Conservation (phyloP, 768 basidiomycete species). For the Macrolepiota fuliginosa region DNA sequence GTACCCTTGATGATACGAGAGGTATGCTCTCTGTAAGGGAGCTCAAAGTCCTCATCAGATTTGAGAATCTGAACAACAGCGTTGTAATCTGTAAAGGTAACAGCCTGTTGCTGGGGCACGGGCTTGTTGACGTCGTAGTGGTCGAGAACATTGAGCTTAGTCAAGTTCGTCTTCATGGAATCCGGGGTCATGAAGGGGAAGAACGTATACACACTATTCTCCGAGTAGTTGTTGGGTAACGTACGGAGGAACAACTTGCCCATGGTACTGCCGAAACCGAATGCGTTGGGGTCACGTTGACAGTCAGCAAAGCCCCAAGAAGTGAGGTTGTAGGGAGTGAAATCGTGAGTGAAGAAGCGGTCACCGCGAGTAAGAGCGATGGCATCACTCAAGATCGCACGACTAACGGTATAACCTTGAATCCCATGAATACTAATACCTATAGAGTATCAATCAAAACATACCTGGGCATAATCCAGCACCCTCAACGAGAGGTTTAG, state of each 20-base stretch:
- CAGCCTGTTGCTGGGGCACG: slow-evolving; percentile 19
- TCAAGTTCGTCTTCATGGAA: slow-evolving; percentile 59
- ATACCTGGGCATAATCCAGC: slow-evolving; percentile 83
- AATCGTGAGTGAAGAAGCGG: slow-evolving; percentile 78
- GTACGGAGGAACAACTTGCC: slow-evolving; percentile 73
- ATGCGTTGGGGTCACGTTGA: slow-evolving; percentile 67
- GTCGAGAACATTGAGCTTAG: slow-evolving; percentile 48
- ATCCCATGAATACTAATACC: neutral
- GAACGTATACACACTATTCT: slow-evolving; percentile 76
- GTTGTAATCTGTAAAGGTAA: slow-evolving; percentile 43
- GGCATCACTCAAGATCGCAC: slow-evolving; percentile 84
- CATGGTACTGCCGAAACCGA: slow-evolving; percentile 75
- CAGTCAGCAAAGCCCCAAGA: slow-evolving; percentile 85
- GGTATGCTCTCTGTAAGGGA: slow-evolving; percentile 49
- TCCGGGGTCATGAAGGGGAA: slow-evolving; percentile 86
- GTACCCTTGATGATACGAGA: slow-evolving; percentile 52
- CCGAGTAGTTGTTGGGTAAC: slow-evolving; percentile 65
- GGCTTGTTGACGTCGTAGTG: slow-evolving; percentile 60
- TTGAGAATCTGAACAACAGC: slow-evolving; percentile 53
- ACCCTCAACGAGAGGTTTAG: slow-evolving; percentile 72
- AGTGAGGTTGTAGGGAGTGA: slow-evolving; percentile 77
- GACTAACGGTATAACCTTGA: slow-evolving; percentile 75
- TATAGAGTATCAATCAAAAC: slow-evolving; percentile 5
- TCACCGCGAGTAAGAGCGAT: slow-evolving; percentile 86
- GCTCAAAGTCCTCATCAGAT: slow-evolving; percentile 39